Conservation (phyloP, 345 rosid genomes). For the Zanthoxylum bungeanum region DNA sequence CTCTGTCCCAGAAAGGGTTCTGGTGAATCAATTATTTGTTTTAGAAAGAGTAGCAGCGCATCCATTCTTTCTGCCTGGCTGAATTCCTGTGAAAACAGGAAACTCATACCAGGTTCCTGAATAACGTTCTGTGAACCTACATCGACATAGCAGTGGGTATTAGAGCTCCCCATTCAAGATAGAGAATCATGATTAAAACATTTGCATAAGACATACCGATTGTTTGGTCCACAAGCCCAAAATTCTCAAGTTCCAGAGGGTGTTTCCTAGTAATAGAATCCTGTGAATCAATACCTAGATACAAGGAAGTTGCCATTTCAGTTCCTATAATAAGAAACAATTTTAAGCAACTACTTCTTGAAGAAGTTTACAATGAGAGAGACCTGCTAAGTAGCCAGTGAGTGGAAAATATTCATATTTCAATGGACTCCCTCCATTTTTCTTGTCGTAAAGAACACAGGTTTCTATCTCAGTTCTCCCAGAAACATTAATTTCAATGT, state of each 20-base stretch:
- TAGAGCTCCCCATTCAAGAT: background rate
- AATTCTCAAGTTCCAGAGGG: background rate
- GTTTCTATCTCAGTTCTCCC: background rate
- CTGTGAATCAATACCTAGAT: too few relatives aligned
- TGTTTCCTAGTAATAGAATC: background rate
- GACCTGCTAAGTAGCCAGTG: conserved; percentile 7
- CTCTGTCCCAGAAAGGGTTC: background rate
- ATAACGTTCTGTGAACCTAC: background rate
- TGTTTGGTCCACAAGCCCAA: background rate
- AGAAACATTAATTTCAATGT: background rate
- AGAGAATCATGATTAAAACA: background rate
- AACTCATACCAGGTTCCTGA: background rate
- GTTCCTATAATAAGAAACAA: too few relatives aligned
- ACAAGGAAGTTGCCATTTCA: too few relatives aligned
- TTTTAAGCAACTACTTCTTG: too few relatives aligned
- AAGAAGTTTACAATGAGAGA: background rate
- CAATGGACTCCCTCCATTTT: background rate
- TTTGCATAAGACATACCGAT: background rate
- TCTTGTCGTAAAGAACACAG: background rate
- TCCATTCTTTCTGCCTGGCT: background rate
- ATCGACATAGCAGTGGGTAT: background rate
- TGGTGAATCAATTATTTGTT: background rate
- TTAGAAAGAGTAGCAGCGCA: background rate
- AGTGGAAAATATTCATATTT: background rate
- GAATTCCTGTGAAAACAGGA: too few relatives aligned